Base-by-base conservation (phyloP, 2,329 filamentous ascomycete species). In the Colletotrichum destructivum region DNA sequence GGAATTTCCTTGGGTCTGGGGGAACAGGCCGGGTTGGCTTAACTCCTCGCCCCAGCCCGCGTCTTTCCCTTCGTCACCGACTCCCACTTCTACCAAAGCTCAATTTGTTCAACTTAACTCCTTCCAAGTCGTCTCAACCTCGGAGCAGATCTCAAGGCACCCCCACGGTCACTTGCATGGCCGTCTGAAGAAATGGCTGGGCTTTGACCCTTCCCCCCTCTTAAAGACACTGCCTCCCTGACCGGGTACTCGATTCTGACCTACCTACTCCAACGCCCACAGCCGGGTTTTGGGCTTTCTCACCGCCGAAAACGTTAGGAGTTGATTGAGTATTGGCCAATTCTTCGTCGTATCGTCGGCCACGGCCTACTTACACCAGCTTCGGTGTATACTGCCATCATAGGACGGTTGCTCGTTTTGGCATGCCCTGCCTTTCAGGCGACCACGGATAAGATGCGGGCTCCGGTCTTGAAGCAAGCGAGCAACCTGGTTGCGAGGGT, bases 151-250 rank as follows among this genome's bases (percentile, higher is more conserved):
- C 11, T 9, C 44, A 40, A 54, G 12, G 23, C 38, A 15, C 18
- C 21, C n/a, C 15, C 38, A 23, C 54, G 15, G 38, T 51, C 64
- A n/a, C 40, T 21, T n/a, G 44, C 16, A 62, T 68, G 69, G 69
- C 38, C 51, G 51, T 69, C 69, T 69, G 64, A 71, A 62, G 69
- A 62, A 46, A 71, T 71, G 69, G 52, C 52, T 46, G 51, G 65
- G 64, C 64, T 71, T 69, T 71, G 69, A 71, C 69, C 69, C 52
- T 54, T 31, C 18, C 51, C 56, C 31, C 38, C 65, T 62, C 64
- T 62, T 18, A 52, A 68, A 38, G 21, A 69, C 64, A 44, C 64
- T 56, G 57, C 44, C 52, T 57, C 23, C 18, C 55, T 31, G 65
- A 57, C 57, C 35, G n/a, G 35, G 16, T 38, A 67, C 47, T 61